These are phyloP conservation scores for Arachnomyces sp. DNA, from an alignment of 2,329 filamentous ascomycete species.

Conservation along the genomic window DNA sequence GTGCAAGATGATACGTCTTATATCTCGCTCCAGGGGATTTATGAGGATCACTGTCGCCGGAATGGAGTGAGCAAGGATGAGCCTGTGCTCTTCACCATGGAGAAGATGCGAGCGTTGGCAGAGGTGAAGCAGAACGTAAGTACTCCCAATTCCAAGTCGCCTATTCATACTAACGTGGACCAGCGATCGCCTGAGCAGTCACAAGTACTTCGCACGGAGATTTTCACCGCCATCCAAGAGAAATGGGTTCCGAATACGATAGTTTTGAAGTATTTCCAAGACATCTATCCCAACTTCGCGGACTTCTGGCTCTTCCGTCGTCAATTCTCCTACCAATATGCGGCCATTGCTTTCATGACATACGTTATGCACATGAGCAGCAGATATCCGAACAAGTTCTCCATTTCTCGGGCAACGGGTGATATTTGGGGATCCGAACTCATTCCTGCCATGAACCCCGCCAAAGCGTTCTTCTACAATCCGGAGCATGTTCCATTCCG, in stretches of 20 bases:
- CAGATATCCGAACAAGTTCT: constrained; percentile 91
- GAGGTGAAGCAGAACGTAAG: constrained; percentile 56
- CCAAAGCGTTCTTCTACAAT: constrained; percentile 87
- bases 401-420: constrained; percentile 77
- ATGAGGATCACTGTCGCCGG: constrained; percentile 89
- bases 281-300: constrained; percentile 76
- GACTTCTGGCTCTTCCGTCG: constrained; percentile 99
- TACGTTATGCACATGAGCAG: constrained; percentile 97
- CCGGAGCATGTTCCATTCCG: constrained; percentile 95
- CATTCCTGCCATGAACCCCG: constrained; percentile 77
- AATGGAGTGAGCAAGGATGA: constrained; percentile 89
- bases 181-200: constrained; percentile 56
- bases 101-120: constrained; percentile 73
- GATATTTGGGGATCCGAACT: constrained; percentile 96
- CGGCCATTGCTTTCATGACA: constrained; percentile 94
- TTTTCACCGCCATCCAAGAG: constrained; percentile 89
- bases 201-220: constrained; percentile 71
- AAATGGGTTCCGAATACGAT: constrained; percentile 82
- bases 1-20: constrained; percentile 94
- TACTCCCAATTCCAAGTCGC: constrained; percentile 3
- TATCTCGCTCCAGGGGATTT: constrained; percentile 88
- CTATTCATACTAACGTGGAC: constrained; percentile 20
- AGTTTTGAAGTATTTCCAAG: constrained; percentile 81
- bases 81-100: constrained; percentile 88
- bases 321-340: constrained; percentile 93